Evolutionary conservation across 208 protist species (phyloP).

Genomic region (Leishmania braziliensis): DNA sequence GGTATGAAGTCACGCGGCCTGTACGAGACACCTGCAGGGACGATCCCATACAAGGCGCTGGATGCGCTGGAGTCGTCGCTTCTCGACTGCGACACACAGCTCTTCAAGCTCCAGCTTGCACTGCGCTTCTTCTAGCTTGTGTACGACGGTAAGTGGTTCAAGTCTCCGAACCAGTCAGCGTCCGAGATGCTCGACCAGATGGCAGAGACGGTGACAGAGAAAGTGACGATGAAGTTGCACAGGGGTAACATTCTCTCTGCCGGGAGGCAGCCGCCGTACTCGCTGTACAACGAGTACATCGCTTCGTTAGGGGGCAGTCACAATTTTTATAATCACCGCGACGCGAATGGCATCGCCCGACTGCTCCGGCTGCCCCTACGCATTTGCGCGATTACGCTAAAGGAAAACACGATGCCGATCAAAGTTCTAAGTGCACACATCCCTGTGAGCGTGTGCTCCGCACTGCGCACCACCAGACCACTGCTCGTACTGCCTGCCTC

Average conservation of each 20-base stretch:
- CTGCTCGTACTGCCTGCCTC: not conserved
- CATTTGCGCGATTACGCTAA: not conserved
- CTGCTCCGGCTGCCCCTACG: slow-evolving; percentile 36
- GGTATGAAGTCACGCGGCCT: slow-evolving; percentile 42
- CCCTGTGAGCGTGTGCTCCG: not conserved
- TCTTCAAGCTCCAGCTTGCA: slow-evolving; percentile 38
- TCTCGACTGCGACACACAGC: slow-evolving; percentile 36
- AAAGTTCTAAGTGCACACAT: not conserved
- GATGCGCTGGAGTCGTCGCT: slow-evolving; percentile 31
- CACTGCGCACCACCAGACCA: not conserved
- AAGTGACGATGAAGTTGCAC: slow-evolving; percentile 41
- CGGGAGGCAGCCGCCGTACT: slow-evolving; percentile 24
- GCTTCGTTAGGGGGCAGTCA: slow-evolving; percentile 34
- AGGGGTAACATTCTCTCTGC: slow-evolving; percentile 31
- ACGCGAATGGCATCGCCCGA: slow-evolving; percentile 36
- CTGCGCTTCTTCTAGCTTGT: slow-evolving; percentile 38
- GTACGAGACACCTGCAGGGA: slow-evolving; percentile 36
- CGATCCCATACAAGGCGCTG: slow-evolving; percentile 37
- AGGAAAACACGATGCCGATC: not conserved
- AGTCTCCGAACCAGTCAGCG: slow-evolving; percentile 27
- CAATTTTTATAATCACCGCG: slow-evolving; percentile 35
- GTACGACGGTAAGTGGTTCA: slow-evolving; percentile 44
- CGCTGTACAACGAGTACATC: slow-evolving; percentile 39
- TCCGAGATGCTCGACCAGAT: slow-evolving; percentile 32
- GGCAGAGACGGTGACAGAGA: slow-evolving; percentile 32